Base-by-base conservation (phyloP, 441 rosid genomes). In the Codiaeum variegatum region DNA sequence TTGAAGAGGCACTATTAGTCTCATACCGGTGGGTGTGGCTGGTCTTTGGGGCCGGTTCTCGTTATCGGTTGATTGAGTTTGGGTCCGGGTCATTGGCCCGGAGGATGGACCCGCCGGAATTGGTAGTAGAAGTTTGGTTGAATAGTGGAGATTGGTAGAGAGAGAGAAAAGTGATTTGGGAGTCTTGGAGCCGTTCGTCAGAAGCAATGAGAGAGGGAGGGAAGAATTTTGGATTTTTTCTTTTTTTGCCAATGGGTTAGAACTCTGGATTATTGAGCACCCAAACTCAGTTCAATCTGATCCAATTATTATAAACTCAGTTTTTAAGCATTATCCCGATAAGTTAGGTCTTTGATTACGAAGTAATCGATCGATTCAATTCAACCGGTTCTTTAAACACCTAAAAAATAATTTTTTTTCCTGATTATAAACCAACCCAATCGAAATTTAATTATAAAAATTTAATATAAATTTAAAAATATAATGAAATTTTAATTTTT, bases 1-100 rank as follows among this genome's bases (percentile, higher is more conserved):
- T 59, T 79, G 79, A 46, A 79, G 77, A 10, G 82, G 82, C 60
- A 79, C 82, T 28, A 79, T 54, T 47, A 79, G 79, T 64, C 82
- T 79, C 82, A 79, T 79, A 63, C 79, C 78, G 70, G 72, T 71
- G 31, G 76, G 67, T 46, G 49, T 62, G 31, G 62, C 11, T 19
- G 66, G 66, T 47, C 49, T 76, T 24, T 28, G 75, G 28, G 44
- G 49, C 2, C 21, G 32, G 59, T 10, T 10, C 16, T 62, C 61
- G 29, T 19, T 28, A 38, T 70, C 61, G 19, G 19, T n/a, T 32
- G 74, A 24, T 38, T 49, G 63, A 47, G 46, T 11, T 38, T 13
- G 70, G 61, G 69, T 24, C n/a, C 4, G 76, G 71, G 74, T 69
- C 77, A 69, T 73, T 24, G 58, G 66, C 21, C 40, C 11, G 32